Evolutionary conservation across 805 yeast genomes (phyloP).

Genomic region (Cyberlindnera sargentensis): DNA sequence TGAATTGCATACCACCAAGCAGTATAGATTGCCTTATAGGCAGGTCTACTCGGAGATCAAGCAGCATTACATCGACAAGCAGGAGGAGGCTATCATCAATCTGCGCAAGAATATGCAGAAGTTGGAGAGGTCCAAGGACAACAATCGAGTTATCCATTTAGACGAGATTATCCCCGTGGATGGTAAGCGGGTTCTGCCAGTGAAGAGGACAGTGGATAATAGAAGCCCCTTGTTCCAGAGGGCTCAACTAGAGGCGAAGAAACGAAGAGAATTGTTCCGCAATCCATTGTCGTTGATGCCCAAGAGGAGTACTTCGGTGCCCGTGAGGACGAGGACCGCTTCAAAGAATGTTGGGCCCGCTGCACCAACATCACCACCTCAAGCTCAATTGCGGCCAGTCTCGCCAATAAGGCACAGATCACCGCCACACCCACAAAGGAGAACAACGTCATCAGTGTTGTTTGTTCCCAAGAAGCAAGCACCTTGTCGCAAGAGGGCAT

Average conservation of each 20-base stretch:
- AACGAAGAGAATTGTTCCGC: slow-evolving; percentile 12
- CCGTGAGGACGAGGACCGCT: no score
- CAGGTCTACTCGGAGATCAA: slow-evolving; percentile 28
- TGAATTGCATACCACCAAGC: slow-evolving; percentile 11
- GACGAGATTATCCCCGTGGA: slow-evolving; percentile 18
- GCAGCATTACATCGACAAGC: slow-evolving; percentile 27
- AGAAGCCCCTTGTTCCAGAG: slow-evolving; percentile 22
- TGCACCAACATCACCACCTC: no score
- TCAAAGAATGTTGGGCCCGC: no score
- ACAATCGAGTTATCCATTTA: slow-evolving; percentile 23
- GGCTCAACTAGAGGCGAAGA: slow-evolving; percentile 17
- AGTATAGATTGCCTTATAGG: slow-evolving; percentile 29
- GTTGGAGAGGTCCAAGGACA: slow-evolving; percentile 25
- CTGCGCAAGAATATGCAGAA: slow-evolving; percentile 26
- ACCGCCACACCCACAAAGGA: not conserved
- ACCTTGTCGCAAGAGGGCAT: not conserved
- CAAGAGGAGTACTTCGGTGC: not conserved
- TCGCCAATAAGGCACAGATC: no score
- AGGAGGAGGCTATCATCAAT: slow-evolving; percentile 28
- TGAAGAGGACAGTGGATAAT: slow-evolving; percentile 1
- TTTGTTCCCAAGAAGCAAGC: not conserved
- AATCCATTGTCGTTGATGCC: slow-evolving; percentile 13
- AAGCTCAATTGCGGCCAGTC: no score
- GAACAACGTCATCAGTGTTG: not conserved
- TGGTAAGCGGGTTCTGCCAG: not conserved